Conservation (phyloP, 2,329 filamentous ascomycete species). For the Ophiosphaerella korrae region DNA sequence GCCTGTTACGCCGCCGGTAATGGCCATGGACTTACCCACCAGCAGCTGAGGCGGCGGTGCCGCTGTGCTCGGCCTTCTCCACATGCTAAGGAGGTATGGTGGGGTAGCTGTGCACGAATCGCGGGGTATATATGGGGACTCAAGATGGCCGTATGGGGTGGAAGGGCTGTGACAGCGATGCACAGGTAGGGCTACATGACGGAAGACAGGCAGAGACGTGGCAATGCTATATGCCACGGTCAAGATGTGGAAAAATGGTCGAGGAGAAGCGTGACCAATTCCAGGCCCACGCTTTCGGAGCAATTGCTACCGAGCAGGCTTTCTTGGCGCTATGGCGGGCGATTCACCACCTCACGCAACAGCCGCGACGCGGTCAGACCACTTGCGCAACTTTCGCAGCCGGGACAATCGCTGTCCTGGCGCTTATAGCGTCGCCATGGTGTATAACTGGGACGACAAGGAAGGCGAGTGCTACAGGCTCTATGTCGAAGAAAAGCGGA, state of each 20-base stretch:
- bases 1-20: constrained; percentile 84
- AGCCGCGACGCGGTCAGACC: constrained; percentile 12
- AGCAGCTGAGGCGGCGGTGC: constrained; percentile 58
- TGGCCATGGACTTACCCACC: constrained; percentile 76
- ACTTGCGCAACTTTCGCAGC: constrained; percentile 22
- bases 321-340: constrained; percentile 28
- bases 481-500: constrained; percentile 77
- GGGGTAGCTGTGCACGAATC: background rate
- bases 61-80: constrained; percentile 3
- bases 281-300: constrained; percentile 15
- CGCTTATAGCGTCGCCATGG: constrained; percentile 18
- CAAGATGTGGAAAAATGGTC: background rate
- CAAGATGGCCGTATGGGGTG: background rate
- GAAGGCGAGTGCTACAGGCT: constrained; percentile 69
- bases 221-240: background rate
- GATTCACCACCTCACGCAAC: constrained; percentile 16
- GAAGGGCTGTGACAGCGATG: too few relatives aligned
- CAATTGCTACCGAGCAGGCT: constrained; percentile 20
- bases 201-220: background rate
- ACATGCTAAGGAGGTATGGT: background rate
- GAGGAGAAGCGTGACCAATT: constrained; percentile 8
- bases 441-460: constrained; percentile 71
- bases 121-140: background rate
- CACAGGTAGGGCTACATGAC: background rate
- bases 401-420: background rate